Conservation (phyloP, 176 grass and related monocot species). For the Oryza coarctata region DNA sequence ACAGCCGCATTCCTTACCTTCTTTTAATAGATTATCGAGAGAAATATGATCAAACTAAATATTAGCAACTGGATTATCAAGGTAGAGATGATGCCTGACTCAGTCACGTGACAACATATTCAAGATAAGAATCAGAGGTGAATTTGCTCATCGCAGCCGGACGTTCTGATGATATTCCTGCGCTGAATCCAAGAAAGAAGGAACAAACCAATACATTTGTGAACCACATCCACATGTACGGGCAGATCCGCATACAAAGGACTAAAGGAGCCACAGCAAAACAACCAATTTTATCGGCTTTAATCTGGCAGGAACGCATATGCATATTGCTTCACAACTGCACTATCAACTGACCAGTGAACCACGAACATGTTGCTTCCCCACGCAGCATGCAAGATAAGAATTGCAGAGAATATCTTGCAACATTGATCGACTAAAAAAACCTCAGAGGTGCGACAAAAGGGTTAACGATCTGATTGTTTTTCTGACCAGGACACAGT, state of each 20-base stretch:
- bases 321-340: not conserved
- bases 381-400: not conserved
- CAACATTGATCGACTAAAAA: not conserved
- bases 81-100: not conserved
- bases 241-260: slow-evolving; percentile 1
- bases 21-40: not conserved
- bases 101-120: not conserved
- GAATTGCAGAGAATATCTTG: not conserved
- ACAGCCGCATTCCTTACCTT: no score
- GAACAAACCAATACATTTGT: not conserved
- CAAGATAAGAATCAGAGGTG: slow-evolving; percentile 7
- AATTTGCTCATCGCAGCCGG: not conserved
- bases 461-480: not conserved
- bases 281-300: slow-evolving; percentile 2
- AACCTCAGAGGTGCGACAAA: not conserved
- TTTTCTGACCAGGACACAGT: slow-evolving; percentile 1
- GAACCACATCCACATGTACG: slow-evolving; percentile 14
- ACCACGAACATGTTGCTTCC: not conserved
- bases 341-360: not conserved
- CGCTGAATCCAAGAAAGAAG: slow-evolving; percentile 17
- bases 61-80: not conserved
- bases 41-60: not conserved
- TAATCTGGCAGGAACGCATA: not conserved
- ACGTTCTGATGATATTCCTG: slow-evolving; percentile 13
- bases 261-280: not conserved